Percentiles rank a stretch among this genome's conserved stretches.
Conservation (phyloP, 2,329 filamentous ascomycete genomes). For the Juglanconis juglandina region DNA sequence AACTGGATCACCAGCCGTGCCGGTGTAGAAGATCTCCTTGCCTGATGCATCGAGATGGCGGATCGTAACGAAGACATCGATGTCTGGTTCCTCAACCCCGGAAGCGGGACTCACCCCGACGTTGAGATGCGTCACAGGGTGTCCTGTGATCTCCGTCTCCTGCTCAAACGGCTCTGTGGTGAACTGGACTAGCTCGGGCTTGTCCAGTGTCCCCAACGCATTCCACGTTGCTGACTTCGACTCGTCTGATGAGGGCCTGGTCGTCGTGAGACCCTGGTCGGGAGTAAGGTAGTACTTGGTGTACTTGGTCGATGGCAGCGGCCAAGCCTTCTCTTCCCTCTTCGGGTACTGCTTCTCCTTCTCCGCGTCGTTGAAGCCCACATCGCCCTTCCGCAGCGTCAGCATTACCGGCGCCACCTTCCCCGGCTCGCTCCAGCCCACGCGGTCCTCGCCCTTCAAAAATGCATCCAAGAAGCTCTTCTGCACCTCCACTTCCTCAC, state of each 20-base stretch:
- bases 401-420: conserved; percentile 59
- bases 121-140: conserved; percentile 61
- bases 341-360: conserved; percentile 54
- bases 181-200: conserved; percentile 55
- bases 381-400: conserved; percentile 62
- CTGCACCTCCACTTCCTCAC: conserved; percentile 65
- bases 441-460: conserved; percentile 61
- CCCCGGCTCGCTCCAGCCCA: conserved; percentile 57
- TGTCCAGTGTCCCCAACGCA: conserved; percentile 55
- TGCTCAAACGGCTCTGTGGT: conserved; percentile 52
- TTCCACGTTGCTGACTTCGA: conserved; percentile 50
- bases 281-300: conserved; percentile 58
- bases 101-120: conserved; percentile 57
- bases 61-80: conserved; percentile 62
- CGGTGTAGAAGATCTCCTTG: conserved; percentile 61
- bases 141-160: conserved; percentile 68
- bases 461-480: conserved; percentile 68
- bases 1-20: conserved; percentile 61
- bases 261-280: conserved; percentile 36
- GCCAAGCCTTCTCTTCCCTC: conserved; percentile 62
- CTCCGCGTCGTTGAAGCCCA: conserved; percentile 62
- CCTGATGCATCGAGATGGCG: conserved; percentile 53
- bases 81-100: conserved; percentile 42
- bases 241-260: conserved; percentile 24
- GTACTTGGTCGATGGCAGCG: conserved; percentile 62